phyloP scores from a whole-genome alignment of 305 asterid genomes.

The Lippia alba region DNA sequence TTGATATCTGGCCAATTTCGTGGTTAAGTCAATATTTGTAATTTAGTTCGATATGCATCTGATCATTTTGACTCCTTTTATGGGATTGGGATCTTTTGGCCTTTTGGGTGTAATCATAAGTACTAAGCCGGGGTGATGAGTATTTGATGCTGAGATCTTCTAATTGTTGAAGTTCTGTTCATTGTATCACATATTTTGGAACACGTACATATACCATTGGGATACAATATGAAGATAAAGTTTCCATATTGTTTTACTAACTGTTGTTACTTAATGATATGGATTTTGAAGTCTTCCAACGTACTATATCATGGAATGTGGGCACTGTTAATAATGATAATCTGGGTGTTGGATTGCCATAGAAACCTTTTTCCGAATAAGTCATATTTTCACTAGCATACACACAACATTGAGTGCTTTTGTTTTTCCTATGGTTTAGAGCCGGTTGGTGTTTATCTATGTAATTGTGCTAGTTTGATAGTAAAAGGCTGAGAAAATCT shows the following conservation, averaged over 20 bases:
- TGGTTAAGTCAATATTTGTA: neutral
- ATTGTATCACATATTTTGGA: neutral
- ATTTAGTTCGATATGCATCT: neutral
- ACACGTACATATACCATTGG: neutral
- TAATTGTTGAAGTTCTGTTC: constrained; percentile 10
- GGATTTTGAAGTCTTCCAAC: too few relatives aligned
- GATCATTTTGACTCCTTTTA: neutral
- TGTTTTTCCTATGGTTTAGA: too few relatives aligned
- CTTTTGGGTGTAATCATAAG: constrained; percentile 15
- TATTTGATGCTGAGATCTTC: constrained; percentile 24
- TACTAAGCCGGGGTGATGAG: neutral
- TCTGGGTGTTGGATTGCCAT: too few relatives aligned
- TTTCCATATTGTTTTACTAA: too few relatives aligned
- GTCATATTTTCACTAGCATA: too few relatives aligned
- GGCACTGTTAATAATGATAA: too few relatives aligned
- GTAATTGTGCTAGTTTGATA: constrained; percentile 1
- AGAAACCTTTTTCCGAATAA: too few relatives aligned
- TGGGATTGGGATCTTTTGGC: neutral
- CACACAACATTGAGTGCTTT: too few relatives aligned
- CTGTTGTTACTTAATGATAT: too few relatives aligned
- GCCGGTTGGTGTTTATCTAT: neutral
- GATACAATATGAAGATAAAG: neutral
- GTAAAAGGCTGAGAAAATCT: constrained; percentile 1
- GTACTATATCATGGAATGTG: too few relatives aligned
- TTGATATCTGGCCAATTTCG: neutral